Base-by-base conservation (phyloP, 2,329 filamentous ascomycete genomes). In the Botrytis hyacinthi region DNA sequence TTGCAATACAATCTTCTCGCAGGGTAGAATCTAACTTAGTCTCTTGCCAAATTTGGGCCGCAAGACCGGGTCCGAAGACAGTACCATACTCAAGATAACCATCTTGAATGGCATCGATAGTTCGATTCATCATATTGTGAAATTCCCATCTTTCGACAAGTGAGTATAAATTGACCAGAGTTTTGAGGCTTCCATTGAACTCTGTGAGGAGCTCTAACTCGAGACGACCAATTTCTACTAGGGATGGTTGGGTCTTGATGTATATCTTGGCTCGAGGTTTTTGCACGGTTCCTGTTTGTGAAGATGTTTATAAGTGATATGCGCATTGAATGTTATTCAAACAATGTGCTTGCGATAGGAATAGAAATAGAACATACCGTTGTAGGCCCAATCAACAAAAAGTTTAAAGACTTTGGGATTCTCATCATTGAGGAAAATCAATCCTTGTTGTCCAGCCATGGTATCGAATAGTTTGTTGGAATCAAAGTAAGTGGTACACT, bases 91-190 rank as follows among this genome's bases (percentile, higher is more conserved):
- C 67, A n/a, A 65, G 73, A 57, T 73, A 76, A 2, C 73, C 75
- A 72, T 77, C 74, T 67, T 77, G 75, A 68, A 78, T 73, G 18
- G 65, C 67, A 66, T 78, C 77, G 26, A 76, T 74, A 5, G 74
- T 57, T 12, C 72, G 73, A 66, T 78, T 77, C 62, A 75, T 72
- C 22, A 78, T 44, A 22, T 72, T 62, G 10, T 72, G 32, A 35
- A 76, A 70, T 2, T 70, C 72, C 18, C 54, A 72, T 42, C 74
- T 74, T 54, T 78, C 76, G 12, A 68, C 75, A 18, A 78, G 32
- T 22, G 40, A 54, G 61, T 76, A 77, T 1, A 78, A 48, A 18
- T 61, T 63, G 12, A 75, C 72, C n/a, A 78, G 72, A 22, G 68
- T 73, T 16, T 20, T n/a, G 20, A 74, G 35, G 37, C 57, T 57